A percentile compares a stretch with the other conserved stretches of the same genome.
Evolutionary conservation across 352 stramenopile species (phyloP).

Genomic region (Globisporangium yorkense): DNA sequence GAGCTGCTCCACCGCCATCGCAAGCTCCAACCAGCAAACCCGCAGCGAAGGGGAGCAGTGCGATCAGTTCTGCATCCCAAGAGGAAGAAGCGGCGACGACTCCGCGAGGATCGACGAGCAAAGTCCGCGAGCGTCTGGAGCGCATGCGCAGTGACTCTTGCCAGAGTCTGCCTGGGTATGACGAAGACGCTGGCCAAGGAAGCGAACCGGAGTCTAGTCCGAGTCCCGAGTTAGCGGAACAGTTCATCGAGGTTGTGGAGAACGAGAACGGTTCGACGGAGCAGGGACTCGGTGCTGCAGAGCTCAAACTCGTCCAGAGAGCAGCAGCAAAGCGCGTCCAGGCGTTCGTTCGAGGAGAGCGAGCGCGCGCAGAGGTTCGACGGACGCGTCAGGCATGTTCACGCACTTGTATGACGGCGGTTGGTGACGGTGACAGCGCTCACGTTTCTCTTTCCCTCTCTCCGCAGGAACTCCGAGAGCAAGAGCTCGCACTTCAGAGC

Average conservation of each 20-base stretch:
- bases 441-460: not conserved
- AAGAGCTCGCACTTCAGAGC: slow-evolving; percentile 17
- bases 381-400: slow-evolving; percentile 2
- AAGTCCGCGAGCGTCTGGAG: slow-evolving; percentile 28
- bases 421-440: not conserved
- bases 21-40: not conserved
- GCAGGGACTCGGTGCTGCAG: slow-evolving; percentile 8
- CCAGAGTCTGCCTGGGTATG: slow-evolving; percentile 2
- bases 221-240: not conserved
- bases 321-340: slow-evolving; percentile 27
- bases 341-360: slow-evolving; percentile 23
- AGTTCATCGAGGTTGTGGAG: slow-evolving; percentile 18
- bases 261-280: slow-evolving; percentile 9
- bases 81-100: slow-evolving; percentile 1
- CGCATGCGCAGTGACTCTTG: slow-evolving; percentile 17
- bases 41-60: not conserved
- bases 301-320: slow-evolving; percentile 17
- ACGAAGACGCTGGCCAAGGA: not conserved
- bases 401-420: not conserved
- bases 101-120: slow-evolving; percentile 16
- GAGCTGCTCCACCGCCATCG: not conserved
- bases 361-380: slow-evolving; percentile 17
- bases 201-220: not conserved
- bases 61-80: not conserved
- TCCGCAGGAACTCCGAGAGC: slow-evolving; percentile 10